A percentile compares a stretch with the other conserved stretches of the same genome.
These are phyloP conservation scores for Withania somnifera DNA, from an alignment of 305 asterid species.

Conservation along the genomic window DNA sequence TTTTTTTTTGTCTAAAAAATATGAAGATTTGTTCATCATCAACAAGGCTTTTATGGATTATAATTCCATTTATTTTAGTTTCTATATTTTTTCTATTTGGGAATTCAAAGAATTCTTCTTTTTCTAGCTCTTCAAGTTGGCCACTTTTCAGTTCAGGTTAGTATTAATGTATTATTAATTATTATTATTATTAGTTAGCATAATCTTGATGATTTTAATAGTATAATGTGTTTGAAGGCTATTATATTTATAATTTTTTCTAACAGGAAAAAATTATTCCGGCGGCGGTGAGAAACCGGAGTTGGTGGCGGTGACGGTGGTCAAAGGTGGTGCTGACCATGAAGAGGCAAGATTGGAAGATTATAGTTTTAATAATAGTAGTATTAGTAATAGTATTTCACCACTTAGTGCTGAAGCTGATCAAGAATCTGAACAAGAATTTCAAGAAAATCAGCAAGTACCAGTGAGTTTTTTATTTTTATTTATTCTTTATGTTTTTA, in stretches of 20 bases:
- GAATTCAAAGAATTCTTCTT: slow-evolving; percentile 12
- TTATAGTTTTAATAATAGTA: neutral
- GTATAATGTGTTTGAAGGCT: neutral
- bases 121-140: slow-evolving; percentile 12
- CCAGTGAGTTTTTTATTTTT: neutral
- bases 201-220: neutral
- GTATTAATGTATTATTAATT: slow-evolving; percentile 5
- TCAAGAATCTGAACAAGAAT: neutral
- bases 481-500: neutral
- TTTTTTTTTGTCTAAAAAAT: neutral
- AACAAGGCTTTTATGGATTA: slow-evolving; percentile 33
- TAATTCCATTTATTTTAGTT: slow-evolving; percentile 35
- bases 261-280: neutral
- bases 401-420: slow-evolving; percentile 1
- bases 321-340: neutral
- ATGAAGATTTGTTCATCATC: slow-evolving; percentile 21
- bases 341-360: slow-evolving; percentile 1
- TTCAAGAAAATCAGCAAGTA: neutral
- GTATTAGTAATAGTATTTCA: neutral
- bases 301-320: neutral
- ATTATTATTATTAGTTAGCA: neutral
- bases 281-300: neutral
- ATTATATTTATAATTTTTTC: neutral
- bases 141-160: slow-evolving; percentile 9
- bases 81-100: slow-evolving; percentile 17